Evolutionary conservation across 2,329 filamentous ascomycete genomes (phyloP), one percentile per base, ranked within the genome.

Genomic region (Nothophaeocryptopus gaeumannii): DNA sequence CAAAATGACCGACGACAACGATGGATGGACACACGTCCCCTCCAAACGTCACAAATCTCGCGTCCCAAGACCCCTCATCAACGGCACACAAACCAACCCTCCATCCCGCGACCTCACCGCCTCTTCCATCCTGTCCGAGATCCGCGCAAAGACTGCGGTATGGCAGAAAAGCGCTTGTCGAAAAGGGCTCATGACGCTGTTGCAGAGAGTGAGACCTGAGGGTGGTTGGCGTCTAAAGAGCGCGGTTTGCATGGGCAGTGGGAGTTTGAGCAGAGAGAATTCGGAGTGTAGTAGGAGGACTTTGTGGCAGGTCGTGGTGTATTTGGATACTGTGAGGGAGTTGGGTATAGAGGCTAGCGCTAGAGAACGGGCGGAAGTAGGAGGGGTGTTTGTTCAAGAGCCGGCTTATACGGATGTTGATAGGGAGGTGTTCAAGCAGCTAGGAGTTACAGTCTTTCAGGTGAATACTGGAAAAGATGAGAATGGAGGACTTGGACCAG

Each of bases 291-390:
- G 64, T n/a, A 54, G 58, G 34, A 58, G 64, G 41, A 65, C 60
- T 34, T 50, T 67, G 50, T 61, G 59, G 58, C 66, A 69, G 52
- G 51, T 63, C 20, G 64, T 59, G 2, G 60, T 63, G 3, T 68
- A 67, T 15, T 42, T 63, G 42, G 66, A 67, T 36, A 41, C 63
- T 9, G 53, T 59, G 11, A 39, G 52, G 8, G 36, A 58, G 26
- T 14, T 58, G 35, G 47, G 51, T 31, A 40, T 26, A 11, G 38
- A 44, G 10, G 31, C 13, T 5, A 11, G 48, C 14, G 32, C 31
- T 5, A 42, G 39, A 41, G 32, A 45, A 12, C 16, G 9, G 9
- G 35, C 30, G 15, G 30, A 45, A 8, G 15, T 14, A n/a, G 38
- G 60, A 13, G 50, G 52, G 15, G 36, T 63, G 8, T 60, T 50